Conservation (phyloP, 2,329 filamentous ascomycete genomes). For the Coleophoma eucalyptorum region DNA sequence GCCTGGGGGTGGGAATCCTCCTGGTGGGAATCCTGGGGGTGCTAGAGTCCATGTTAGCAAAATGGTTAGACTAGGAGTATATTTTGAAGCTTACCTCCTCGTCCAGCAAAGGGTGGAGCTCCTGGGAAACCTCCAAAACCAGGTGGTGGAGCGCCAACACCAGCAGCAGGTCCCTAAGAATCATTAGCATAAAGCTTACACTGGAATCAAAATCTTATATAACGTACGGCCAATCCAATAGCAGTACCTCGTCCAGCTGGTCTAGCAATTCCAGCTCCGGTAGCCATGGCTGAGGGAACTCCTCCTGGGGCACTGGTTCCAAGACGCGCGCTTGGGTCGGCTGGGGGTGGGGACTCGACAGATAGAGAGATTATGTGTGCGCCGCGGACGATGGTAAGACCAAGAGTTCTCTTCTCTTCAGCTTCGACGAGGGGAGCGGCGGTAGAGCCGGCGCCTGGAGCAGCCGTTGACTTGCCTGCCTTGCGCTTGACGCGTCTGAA, state of each 20-base stretch:
- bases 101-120: slow-evolving; percentile 44
- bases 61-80: background rate
- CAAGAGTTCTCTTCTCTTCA: slow-evolving; percentile 97
- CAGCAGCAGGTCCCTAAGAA: slow-evolving; percentile 71
- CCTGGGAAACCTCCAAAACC: slow-evolving; percentile 50
- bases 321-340: slow-evolving; percentile 85
- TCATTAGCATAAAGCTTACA: slow-evolving; percentile 23
- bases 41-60: slow-evolving; percentile 7
- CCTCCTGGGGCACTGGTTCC: slow-evolving; percentile 72
- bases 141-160: slow-evolving; percentile 76
- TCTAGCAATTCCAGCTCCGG: slow-evolving; percentile 85
- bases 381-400: slow-evolving; percentile 89
- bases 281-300: slow-evolving; percentile 61
- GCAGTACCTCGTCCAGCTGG: slow-evolving; percentile 84
- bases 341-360: slow-evolving; percentile 91
- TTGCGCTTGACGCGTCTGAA: slow-evolving; percentile 89
- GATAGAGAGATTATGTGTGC: slow-evolving; percentile 93
- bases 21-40: slow-evolving; percentile 44
- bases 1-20: slow-evolving; percentile 45
- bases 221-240: slow-evolving; percentile 72
- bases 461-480: slow-evolving; percentile 65
- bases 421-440: slow-evolving; percentile 71
- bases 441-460: slow-evolving; percentile 48
- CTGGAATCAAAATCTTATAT: background rate
- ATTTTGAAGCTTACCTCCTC: slow-evolving; percentile 49